A percentile compares a stretch with the other conserved stretches of the same genome.
These are phyloP conservation scores for Pythium coloratum DNA, from an alignment of 352 stramenopile genomes.

Conservation along the genomic window DNA sequence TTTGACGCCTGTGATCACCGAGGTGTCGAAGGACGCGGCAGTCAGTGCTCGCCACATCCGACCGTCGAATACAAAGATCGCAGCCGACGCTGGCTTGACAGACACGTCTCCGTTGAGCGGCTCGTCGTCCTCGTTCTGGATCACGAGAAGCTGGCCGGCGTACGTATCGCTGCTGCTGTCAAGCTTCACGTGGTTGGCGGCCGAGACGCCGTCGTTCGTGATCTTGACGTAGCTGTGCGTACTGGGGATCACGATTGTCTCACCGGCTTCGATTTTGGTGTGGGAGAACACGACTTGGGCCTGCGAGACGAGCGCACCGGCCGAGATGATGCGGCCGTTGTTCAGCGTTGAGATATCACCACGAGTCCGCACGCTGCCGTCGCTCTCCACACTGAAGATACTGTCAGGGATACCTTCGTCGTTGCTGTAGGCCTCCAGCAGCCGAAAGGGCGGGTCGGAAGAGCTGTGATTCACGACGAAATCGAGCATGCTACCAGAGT, in stretches of 20 bases:
- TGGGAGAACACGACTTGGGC: conserved; percentile 55
- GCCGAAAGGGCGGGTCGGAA: conserved; percentile 37
- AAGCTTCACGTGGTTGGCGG: conserved; percentile 41
- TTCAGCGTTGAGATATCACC: conserved; percentile 50
- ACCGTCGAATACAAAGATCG: conserved; percentile 76
- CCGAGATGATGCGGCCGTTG: conserved; percentile 50
- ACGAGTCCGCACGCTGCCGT: conserved; percentile 43
- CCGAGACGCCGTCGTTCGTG: conserved; percentile 42
- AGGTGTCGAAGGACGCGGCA: conserved; percentile 64
- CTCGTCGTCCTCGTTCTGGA: conserved; percentile 77
- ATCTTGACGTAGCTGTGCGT: conserved; percentile 74
- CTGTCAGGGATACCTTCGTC: conserved; percentile 16
- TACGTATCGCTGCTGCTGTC: conserved; percentile 39
- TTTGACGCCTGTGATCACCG: conserved; percentile 55
- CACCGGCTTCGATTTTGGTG: conserved; percentile 37
- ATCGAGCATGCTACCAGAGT: conserved; percentile 50
- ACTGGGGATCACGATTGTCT: conserved; percentile 48
- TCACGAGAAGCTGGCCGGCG: conserved; percentile 63
- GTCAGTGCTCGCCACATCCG: conserved; percentile 59
- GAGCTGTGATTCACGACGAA: conserved; percentile 42
- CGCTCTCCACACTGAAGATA: conserved; percentile 49
- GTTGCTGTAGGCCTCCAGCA: conserved; percentile 39
- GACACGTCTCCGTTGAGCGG: conserved; percentile 46
- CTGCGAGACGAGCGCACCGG: conserved; percentile 50
- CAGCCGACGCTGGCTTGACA: conserved; percentile 46